Percentiles rank a stretch among this genome's conserved stretches.
Evolutionary conservation across 352 stramenopile genomes (phyloP).

Genomic region (Plasmopara viticola): DNA sequence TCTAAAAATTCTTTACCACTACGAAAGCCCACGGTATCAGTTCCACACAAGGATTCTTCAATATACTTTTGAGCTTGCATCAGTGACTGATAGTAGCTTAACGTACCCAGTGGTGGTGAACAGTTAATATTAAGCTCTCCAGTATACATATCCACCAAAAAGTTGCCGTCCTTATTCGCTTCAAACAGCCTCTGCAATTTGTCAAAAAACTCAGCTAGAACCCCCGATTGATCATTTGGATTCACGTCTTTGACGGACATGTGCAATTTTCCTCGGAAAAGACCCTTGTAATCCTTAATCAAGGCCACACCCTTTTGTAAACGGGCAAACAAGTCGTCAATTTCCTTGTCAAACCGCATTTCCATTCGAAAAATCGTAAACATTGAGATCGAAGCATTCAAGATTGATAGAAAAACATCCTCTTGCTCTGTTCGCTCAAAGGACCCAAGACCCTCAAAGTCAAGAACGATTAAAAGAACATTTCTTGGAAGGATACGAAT

Average conservation of each 20-base stretch:
- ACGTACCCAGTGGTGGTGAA: constrained; percentile 58
- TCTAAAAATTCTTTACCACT: constrained; percentile 58
- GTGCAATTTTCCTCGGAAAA: constrained; percentile 65
- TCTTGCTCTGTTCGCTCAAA: constrained; percentile 72
- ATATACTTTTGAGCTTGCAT: constrained; percentile 33
- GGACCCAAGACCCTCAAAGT: constrained; percentile 73
- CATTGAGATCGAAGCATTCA: constrained; percentile 67
- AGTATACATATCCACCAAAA: constrained; percentile 56
- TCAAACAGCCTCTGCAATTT: constrained; percentile 50
- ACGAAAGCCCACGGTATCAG: constrained; percentile 25
- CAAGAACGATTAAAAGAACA: constrained; percentile 60
- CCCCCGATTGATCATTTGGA: constrained; percentile 47
- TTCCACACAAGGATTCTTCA: constrained; percentile 12
- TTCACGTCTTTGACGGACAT: constrained; percentile 83
- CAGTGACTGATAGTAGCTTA: constrained; percentile 51
- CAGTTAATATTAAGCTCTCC: constrained; percentile 65
- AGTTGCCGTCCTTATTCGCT: constrained; percentile 53
- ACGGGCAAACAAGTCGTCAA: constrained; percentile 53
- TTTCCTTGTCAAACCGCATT: constrained; percentile 77
- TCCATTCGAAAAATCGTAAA: constrained; percentile 73
- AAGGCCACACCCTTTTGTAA: constrained; percentile 65
- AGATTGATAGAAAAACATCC: constrained; percentile 63
- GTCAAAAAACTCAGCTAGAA: constrained; percentile 44
- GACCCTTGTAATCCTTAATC: constrained; percentile 47
- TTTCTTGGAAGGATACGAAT: constrained; percentile 24